A percentile compares a stretch with the other conserved stretches of the same genome.
Evolutionary conservation across 441 rosid species (phyloP).

Genomic region (Erodium chrysanthum): DNA sequence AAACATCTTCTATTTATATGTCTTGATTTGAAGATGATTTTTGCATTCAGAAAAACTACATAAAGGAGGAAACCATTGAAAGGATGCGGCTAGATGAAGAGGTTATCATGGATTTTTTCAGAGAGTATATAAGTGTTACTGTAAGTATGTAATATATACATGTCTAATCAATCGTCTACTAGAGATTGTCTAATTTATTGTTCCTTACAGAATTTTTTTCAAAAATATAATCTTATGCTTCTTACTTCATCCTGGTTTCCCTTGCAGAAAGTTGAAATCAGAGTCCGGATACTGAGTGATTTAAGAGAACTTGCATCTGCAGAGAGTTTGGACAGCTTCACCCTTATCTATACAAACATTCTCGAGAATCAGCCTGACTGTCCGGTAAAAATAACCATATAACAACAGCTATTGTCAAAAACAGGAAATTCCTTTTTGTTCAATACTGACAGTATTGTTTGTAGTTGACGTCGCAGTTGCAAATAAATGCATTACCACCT

Average conservation of each 20-base stretch:
- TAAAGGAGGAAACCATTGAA: conserved; percentile 96
- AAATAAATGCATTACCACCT: too few relatives aligned
- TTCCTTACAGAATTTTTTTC: neutral
- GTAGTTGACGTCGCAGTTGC: neutral
- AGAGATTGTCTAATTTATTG: neutral
- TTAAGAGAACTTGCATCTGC: conserved; percentile 97
- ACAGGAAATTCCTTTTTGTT: neutral
- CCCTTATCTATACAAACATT: conserved; percentile 84
- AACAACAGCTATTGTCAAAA: conserved; percentile 8
- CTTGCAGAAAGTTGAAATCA: conserved; percentile 81
- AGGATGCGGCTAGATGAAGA: conserved; percentile 96
- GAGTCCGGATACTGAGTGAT: conserved; percentile 77
- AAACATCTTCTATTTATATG: conserved; percentile 9
- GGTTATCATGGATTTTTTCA: conserved; percentile 88
- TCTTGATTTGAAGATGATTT: conserved; percentile 11
- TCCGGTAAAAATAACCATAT: conserved; percentile 44
- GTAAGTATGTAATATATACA: conserved; percentile 40
- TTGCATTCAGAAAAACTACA: conserved; percentile 60
- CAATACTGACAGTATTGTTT: neutral
- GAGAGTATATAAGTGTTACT: conserved; percentile 77
- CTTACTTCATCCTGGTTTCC: conserved; percentile 7
- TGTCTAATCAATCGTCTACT: conserved; percentile 2
- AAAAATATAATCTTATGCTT: neutral
- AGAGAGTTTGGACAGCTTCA: conserved; percentile 86
- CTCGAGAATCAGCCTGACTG: conserved; percentile 97